Evolutionary conservation across 306 rosid species (phyloP).

Genomic region (Abrus pulchellus): DNA sequence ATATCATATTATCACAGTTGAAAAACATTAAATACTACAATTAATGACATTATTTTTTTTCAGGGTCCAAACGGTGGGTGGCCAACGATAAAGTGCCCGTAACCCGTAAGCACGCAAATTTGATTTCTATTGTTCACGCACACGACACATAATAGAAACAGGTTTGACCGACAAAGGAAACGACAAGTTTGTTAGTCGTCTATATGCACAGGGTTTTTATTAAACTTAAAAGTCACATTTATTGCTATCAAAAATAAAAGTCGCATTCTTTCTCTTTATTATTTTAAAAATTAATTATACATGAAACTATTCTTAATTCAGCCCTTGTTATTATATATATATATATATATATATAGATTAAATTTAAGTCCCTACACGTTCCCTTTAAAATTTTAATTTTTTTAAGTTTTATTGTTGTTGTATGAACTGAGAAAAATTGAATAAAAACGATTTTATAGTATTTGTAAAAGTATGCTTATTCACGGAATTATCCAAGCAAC

Average conservation of each 20-base stretch:
- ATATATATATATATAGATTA: too few species aligned
- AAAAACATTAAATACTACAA: not conserved
- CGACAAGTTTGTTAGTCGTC: not conserved
- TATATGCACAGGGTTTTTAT: not conserved
- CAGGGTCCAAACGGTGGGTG: constrained; percentile 22
- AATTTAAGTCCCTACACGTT: too few species aligned
- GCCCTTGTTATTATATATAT: too few species aligned
- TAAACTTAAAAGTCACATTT: not conserved
- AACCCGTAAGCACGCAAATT: not conserved
- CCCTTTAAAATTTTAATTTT: too few species aligned
- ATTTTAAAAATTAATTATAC: not conserved
- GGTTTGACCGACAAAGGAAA: constrained; percentile 23
- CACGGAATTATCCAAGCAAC: not conserved
- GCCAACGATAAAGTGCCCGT: not conserved
- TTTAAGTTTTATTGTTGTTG: too few species aligned
- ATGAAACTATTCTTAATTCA: not conserved
- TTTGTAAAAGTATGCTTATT: too few species aligned
- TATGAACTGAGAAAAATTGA: too few species aligned
- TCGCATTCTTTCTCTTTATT: not conserved
- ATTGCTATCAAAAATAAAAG: too few species aligned
- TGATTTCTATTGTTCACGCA: not conserved
- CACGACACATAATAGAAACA: constrained; percentile 15
- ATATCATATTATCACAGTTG: constrained; percentile 18
- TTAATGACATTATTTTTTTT: not conserved
- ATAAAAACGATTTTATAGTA: too few species aligned